These are phyloP conservation scores for Sanghuangporus baumii DNA, from an alignment of 1,284 basidiomycete genomes.

Conservation along the genomic window DNA sequence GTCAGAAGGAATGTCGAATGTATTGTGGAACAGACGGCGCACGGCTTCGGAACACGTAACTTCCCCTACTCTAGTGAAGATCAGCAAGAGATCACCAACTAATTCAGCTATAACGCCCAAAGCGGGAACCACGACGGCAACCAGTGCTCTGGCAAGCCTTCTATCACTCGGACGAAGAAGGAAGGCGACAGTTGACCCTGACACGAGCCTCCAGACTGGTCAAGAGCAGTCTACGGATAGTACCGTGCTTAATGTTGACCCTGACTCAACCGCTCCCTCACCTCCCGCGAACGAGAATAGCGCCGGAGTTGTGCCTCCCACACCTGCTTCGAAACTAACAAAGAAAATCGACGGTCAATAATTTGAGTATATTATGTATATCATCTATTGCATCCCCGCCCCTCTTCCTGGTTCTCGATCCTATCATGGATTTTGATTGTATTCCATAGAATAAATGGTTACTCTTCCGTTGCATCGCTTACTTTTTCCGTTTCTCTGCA, in stretches of 20 bases:
- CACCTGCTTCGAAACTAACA: conserved; percentile 5
- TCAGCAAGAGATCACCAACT: background rate
- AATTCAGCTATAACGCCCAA: background rate
- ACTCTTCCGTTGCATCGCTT: background rate
- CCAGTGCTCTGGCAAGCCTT: conserved; percentile 14
- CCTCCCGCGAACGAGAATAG: background rate
- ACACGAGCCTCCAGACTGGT: background rate
- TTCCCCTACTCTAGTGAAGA: background rate
- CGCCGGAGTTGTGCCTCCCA: background rate
- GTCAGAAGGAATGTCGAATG: conserved; percentile 17
- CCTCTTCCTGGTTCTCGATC: background rate
- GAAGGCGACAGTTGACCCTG: background rate
- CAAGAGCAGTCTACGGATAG: background rate
- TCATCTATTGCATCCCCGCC: background rate
- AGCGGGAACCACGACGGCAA: conserved; percentile 5
- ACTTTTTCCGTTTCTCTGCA: background rate
- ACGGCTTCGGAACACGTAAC: conserved; percentile 15
- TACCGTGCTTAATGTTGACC: background rate
- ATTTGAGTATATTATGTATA: background rate
- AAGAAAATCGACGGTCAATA: conserved; percentile 6
- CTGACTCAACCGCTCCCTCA: background rate
- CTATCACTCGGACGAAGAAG: conserved; percentile 11
- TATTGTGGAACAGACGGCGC: conserved; percentile 11
- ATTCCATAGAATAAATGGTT: background rate
- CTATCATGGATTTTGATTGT: background rate